These are phyloP conservation scores for Boletus vermiculosoides DNA, from an alignment of 768 basidiomycete species.

Conservation along the genomic window DNA sequence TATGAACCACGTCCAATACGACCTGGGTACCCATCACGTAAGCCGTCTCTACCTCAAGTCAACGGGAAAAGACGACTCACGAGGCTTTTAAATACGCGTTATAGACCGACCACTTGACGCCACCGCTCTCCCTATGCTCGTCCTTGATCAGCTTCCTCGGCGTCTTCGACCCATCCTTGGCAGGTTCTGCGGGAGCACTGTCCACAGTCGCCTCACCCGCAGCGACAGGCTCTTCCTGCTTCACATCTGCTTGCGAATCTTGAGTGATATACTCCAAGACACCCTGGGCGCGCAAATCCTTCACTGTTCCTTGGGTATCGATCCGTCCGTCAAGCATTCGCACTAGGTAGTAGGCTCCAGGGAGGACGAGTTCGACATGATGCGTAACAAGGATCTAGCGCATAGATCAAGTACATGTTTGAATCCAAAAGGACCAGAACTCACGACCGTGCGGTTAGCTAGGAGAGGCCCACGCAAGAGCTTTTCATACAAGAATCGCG, in stretches of 20 bases:
- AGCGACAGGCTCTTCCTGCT: conserved; percentile 42
- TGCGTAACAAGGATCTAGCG: conserved; percentile 71
- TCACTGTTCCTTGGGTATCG: conserved; percentile 67
- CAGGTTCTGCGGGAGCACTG: background rate
- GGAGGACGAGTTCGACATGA: conserved; percentile 79
- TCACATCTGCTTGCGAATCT: conserved; percentile 47
- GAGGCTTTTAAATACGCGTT: conserved; percentile 70
- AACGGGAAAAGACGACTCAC: conserved; percentile 32
- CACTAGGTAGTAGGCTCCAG: conserved; percentile 68
- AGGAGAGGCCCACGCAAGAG: conserved; percentile 68
- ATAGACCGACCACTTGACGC: conserved; percentile 76
- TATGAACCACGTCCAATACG: conserved; percentile 33
- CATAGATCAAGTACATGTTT: background rate
- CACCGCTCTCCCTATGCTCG: conserved; percentile 76
- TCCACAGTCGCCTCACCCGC: conserved; percentile 16
- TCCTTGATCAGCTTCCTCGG: conserved; percentile 76
- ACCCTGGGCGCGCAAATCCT: conserved; percentile 60
- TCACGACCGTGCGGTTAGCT: conserved; percentile 63
- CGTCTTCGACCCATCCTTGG: conserved; percentile 43
- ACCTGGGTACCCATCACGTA: conserved; percentile 12
- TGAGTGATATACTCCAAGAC: conserved; percentile 60
- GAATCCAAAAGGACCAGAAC: conserved; percentile 9
- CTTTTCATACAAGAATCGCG: conserved; percentile 59
- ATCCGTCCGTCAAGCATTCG: conserved; percentile 82
- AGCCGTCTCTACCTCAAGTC: background rate